These are phyloP conservation scores for Yamadazyma aaseri DNA, from an alignment of 1,139 yeast genomes.

Conservation along the genomic window DNA sequence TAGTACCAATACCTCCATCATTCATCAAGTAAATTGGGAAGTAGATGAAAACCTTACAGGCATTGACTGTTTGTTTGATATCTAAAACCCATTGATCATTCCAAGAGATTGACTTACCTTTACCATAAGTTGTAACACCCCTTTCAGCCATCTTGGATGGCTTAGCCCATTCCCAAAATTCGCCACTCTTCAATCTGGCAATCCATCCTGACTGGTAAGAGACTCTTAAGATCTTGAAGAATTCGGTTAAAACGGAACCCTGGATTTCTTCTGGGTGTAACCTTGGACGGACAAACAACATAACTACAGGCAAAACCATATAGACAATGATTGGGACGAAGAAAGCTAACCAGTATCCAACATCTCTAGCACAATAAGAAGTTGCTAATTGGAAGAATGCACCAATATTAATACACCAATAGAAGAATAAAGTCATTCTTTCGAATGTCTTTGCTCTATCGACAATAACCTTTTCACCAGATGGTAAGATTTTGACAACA, in stretches of 20 bases:
- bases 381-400: constrained; percentile 78
- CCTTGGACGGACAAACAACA: constrained; percentile 35
- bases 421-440: constrained; percentile 73
- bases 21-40: constrained; percentile 61
- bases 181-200: constrained; percentile 30
- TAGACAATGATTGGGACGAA: constrained; percentile 56
- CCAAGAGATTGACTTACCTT: constrained; percentile 42
- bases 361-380: constrained; percentile 63
- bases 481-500: constrained; percentile 54
- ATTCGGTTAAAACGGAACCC: constrained; percentile 48
- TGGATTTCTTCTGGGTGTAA: constrained; percentile 41
- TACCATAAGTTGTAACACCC: constrained; percentile 27
- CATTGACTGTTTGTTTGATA: constrained; percentile 53
- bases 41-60: constrained; percentile 63
- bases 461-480: constrained; percentile 67
- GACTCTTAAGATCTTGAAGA: constrained; percentile 38
- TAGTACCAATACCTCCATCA: constrained; percentile 64
- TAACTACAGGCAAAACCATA: constrained; percentile 45
- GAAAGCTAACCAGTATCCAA: constrained; percentile 80
- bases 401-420: constrained; percentile 80
- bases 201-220: constrained; percentile 42
- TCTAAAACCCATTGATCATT: constrained; percentile 61
- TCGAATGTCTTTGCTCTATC: constrained; percentile 73
- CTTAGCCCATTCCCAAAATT: constrained; percentile 56
- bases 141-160: constrained; percentile 49